Conservation (phyloP, 192 early-diverging fungal genomes). For the Chytriomyces sp. region DNA sequence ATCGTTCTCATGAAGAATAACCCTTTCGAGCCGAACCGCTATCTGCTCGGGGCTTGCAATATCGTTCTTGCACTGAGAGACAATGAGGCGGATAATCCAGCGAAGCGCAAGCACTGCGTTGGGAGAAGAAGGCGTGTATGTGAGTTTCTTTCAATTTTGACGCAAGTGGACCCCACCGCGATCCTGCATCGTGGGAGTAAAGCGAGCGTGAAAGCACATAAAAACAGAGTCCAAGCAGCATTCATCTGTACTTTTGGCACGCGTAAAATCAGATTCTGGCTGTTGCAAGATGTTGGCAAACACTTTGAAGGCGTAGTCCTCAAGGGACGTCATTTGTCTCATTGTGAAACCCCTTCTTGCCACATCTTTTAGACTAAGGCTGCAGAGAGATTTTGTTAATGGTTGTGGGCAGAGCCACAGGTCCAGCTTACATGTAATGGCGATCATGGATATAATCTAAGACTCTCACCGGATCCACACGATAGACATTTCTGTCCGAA, state of each 20-base stretch:
- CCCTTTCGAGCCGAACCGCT: neutral
- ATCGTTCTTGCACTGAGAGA: neutral
- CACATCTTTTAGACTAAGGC: neutral
- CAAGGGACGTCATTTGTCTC: neutral
- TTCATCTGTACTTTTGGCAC: neutral
- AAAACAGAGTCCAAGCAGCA: neutral
- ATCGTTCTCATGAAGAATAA: neutral
- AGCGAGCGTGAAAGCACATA: neutral
- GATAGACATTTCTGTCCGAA: too few relatives aligned
- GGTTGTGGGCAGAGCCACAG: too few relatives aligned
- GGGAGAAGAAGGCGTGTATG: neutral
- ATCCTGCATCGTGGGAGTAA: neutral
- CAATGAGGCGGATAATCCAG: neutral
- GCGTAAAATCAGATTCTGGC: neutral
- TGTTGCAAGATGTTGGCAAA: neutral
- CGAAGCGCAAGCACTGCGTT: neutral
- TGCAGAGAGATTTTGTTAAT: neutral
- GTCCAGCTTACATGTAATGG: too few relatives aligned
- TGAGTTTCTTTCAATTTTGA: too few relatives aligned
- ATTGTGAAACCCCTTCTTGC: neutral
- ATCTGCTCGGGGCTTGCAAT: neutral
- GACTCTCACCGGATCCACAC: too few relatives aligned
- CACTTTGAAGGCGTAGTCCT: constrained; percentile 7
- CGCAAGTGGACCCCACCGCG: too few relatives aligned
- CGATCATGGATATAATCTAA: too few relatives aligned